These are phyloP conservation scores for Puccinellia tenuiflora DNA, from an alignment of 176 grass and related monocot species.

Conservation along the genomic window DNA sequence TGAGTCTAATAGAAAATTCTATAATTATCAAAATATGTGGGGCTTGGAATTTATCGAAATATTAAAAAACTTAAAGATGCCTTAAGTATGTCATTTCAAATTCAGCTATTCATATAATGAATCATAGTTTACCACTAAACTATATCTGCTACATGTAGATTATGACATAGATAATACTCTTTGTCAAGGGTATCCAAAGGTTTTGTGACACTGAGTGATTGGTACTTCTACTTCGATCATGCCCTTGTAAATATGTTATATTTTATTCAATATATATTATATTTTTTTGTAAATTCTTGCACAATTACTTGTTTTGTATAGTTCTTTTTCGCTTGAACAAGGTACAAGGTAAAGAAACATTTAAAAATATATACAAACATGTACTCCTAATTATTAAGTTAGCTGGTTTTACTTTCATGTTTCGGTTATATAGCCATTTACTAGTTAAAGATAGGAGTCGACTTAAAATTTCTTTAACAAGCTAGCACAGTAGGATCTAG, in stretches of 20 bases:
- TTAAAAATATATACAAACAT: background rate
- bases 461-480: background rate
- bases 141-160: background rate
- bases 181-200: background rate
- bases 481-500: background rate
- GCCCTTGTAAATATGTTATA: background rate
- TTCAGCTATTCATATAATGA: background rate
- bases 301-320: background rate
- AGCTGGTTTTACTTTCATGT: background rate
- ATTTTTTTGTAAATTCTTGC: background rate
- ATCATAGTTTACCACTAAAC: background rate
- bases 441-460: background rate
- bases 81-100: background rate
- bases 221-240: background rate
- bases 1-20: background rate
- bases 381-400: background rate
- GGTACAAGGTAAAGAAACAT: background rate
- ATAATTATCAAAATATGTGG: background rate
- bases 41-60: too few relatives aligned
- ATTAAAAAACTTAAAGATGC: background rate
- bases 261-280: background rate
- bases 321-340: background rate
- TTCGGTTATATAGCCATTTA: background rate
- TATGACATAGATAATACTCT: background rate
- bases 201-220: background rate